phyloP scores from a whole-genome alignment of 2,329 filamentous ascomycete species.

The Botrytis tulipae region DNA sequence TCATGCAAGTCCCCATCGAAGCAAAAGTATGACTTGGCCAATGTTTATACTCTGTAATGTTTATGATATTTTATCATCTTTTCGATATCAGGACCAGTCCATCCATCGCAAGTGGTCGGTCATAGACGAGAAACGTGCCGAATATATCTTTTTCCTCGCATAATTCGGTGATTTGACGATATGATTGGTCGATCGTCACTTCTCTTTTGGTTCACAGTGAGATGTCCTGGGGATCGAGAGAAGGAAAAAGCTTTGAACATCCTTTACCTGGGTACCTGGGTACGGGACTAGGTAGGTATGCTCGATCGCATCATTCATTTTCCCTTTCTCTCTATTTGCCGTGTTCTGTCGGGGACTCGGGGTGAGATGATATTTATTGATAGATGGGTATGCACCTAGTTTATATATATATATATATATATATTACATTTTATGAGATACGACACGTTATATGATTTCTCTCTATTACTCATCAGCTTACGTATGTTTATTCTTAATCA shows the following conservation, averaged over 20 bases:
- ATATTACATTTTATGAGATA: no score
- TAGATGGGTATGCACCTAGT: no score
- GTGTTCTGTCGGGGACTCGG: background rate
- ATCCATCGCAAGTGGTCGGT: background rate
- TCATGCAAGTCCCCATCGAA: background rate
- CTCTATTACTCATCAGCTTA: background rate
- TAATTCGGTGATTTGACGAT: background rate
- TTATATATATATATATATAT: no score
- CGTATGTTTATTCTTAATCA: background rate
- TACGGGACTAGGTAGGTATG: background rate
- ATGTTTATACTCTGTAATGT: no score
- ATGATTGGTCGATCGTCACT: slow-evolving; percentile 1
- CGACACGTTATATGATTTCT: no score
- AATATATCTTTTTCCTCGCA: background rate
- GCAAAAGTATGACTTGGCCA: background rate
- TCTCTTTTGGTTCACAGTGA: background rate
- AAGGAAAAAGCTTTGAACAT: background rate
- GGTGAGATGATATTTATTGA: no score
- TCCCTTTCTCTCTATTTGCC: no score
- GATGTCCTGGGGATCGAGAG: background rate
- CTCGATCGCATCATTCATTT: background rate
- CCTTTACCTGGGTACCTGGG: no score
- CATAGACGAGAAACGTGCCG: background rate
- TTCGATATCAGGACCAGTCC: background rate
- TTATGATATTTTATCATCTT: no score